These are phyloP conservation scores for Brassica balearica DNA, from an alignment of 441 rosid species.

Conservation along the genomic window DNA sequence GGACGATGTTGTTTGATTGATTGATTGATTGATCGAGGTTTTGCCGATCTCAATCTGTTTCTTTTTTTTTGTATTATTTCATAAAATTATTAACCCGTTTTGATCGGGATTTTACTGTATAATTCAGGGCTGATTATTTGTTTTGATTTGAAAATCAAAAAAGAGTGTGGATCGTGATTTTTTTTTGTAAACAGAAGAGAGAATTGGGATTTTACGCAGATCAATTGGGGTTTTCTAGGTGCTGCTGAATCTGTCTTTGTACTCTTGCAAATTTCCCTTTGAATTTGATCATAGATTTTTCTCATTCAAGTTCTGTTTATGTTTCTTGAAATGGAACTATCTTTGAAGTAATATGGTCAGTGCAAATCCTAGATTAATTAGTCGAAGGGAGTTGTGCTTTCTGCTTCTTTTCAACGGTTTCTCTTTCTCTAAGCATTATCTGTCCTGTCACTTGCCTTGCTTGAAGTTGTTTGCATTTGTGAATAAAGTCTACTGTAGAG, in stretches of 20 bases:
- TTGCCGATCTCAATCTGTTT: conserved; percentile 3
- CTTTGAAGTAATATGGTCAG: background rate
- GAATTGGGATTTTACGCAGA: background rate
- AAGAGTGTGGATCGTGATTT: background rate
- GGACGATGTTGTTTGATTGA: conserved; percentile 48
- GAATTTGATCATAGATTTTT: background rate
- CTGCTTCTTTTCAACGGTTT: conserved; percentile 3
- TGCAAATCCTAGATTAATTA: background rate
- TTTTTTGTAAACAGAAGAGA: conserved; percentile 10
- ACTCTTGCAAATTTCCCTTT: background rate
- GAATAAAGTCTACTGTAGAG: background rate
- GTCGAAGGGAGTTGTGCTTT: background rate
- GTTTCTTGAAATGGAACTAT: background rate
- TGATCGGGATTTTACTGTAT: background rate
- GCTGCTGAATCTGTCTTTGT: background rate
- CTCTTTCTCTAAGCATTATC: background rate
- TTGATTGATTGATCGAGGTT: conserved; percentile 3
- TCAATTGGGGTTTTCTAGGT: background rate
- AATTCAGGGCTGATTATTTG: conserved; percentile 3
- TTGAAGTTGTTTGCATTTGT: background rate
- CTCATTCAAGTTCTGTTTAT: background rate
- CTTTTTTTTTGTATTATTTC: background rate
- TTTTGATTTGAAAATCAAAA: conserved; percentile 3
- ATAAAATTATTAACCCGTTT: background rate
- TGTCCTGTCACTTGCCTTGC: background rate